phyloP scores from a whole-genome alignment of 2,329 filamentous ascomycete species.

The Xylaria sp. region DNA sequence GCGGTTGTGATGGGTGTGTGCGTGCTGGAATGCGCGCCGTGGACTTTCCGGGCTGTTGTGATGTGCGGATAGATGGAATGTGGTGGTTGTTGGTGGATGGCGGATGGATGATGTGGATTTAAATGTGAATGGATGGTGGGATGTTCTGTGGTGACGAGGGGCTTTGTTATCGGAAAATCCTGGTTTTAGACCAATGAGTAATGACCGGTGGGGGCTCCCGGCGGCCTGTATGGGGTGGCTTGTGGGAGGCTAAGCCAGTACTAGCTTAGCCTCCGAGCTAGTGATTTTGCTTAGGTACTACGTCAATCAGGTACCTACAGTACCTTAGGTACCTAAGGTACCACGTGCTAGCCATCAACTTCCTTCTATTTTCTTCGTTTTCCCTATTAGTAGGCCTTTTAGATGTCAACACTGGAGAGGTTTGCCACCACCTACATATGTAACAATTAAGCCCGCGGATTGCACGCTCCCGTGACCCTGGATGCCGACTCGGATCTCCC shows the following conservation, averaged over 20 bases:
- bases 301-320: too few species aligned
- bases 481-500: not conserved
- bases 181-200: slow-evolving; percentile 34
- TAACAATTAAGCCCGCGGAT: not conserved
- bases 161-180: slow-evolving; percentile 40
- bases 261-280: not conserved
- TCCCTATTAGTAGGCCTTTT: too few species aligned
- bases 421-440: not conserved
- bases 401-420: not conserved
- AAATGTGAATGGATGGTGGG: slow-evolving; percentile 38
- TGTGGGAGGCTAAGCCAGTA: not conserved
- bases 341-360: too few species aligned
- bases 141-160: slow-evolving; percentile 44
- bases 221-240: not conserved
- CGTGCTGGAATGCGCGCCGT: not conserved
- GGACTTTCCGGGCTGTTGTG: not conserved
- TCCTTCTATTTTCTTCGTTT: too few species aligned
- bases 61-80: slow-evolving; percentile 15
- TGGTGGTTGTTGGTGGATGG: slow-evolving; percentile 5
- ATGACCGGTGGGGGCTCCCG: slow-evolving; percentile 27
- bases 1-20: not conserved
- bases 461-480: slow-evolving; percentile 4
- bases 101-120: slow-evolving; percentile 34
- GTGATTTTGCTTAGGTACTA: not conserved
- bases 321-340: too few species aligned